Percentiles rank a stretch among this genome's conserved stretches.
phyloP scores from a whole-genome alignment of 2,329 filamentous ascomycete genomes.

The Fonsecaea multimorphosa region DNA sequence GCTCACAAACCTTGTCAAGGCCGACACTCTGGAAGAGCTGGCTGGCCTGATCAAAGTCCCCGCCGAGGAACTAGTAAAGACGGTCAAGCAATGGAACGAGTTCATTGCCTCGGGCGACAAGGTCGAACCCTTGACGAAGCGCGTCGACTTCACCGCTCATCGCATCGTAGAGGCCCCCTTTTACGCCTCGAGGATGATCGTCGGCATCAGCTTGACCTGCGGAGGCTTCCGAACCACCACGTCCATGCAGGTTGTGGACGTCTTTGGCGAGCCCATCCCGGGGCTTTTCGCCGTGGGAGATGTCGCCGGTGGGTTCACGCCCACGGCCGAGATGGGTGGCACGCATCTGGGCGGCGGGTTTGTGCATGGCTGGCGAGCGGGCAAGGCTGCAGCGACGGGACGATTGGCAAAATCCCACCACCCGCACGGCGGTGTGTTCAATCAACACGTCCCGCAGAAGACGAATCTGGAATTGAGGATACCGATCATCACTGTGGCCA shows the following conservation, averaged over 20 bases:
- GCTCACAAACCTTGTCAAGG: background rate
- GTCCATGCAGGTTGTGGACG: slow-evolving; percentile 18
- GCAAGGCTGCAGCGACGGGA: slow-evolving; percentile 9
- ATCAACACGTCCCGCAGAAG: slow-evolving; percentile 5
- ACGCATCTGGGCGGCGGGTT: slow-evolving; percentile 21
- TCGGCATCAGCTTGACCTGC: slow-evolving; percentile 18
- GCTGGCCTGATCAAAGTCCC: slow-evolving; percentile 14
- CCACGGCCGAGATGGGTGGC: slow-evolving; percentile 19
- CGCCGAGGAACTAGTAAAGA: background rate
- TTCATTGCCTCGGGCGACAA: slow-evolving; percentile 17
- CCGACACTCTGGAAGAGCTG: slow-evolving; percentile 18
- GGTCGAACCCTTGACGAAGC: slow-evolving; percentile 16
- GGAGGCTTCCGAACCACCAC: slow-evolving; percentile 16
- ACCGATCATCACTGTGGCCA: slow-evolving; percentile 12
- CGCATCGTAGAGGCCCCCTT: slow-evolving; percentile 11
- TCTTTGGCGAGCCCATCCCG: slow-evolving; percentile 21
- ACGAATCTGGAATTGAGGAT: background rate
- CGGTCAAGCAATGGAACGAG: slow-evolving; percentile 16
- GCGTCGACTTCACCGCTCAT: slow-evolving; percentile 14
- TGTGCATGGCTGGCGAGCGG: slow-evolving; percentile 18
- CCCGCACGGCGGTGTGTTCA: background rate
- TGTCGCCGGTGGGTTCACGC: slow-evolving; percentile 15
- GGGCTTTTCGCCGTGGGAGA: slow-evolving; percentile 22
- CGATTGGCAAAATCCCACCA: slow-evolving; percentile 5
- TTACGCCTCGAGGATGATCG: slow-evolving; percentile 8